Evolutionary conservation across 2,329 filamentous ascomycete genomes (phyloP).

Genomic region (Harringtonia aguacate): DNA sequence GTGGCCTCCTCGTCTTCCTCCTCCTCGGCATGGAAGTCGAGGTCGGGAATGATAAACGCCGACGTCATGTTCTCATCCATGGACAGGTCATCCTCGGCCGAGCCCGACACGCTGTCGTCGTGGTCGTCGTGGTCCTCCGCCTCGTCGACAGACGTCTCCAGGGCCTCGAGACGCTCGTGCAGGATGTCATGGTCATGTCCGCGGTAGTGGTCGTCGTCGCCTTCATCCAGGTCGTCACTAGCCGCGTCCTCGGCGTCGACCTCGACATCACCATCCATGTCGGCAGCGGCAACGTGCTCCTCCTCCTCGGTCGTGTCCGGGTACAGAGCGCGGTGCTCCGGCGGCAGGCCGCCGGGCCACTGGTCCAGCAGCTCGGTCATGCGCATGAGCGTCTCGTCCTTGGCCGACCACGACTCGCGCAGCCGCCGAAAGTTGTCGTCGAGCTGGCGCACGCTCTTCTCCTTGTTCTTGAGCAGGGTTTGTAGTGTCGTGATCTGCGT

Average conservation of each 20-base stretch:
- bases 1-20: not conserved
- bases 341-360: constrained; percentile 5
- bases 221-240: not conserved
- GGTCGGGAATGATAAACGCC: constrained; percentile 14
- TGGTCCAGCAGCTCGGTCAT: constrained; percentile 9
- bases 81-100: constrained; percentile 1
- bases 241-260: not conserved
- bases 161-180: no score
- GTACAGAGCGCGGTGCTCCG: constrained; percentile 3
- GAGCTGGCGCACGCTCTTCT: constrained; percentile 12
- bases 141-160: not conserved
- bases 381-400: constrained; percentile 8
- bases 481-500: not conserved
- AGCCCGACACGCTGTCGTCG: not conserved
- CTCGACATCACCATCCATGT: not conserved
- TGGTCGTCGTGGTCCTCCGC: not conserved
- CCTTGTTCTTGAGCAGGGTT: constrained; percentile 7
- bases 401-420: constrained; percentile 11
- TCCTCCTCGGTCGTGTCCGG: constrained; percentile 3
- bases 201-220: not conserved
- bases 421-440: constrained; percentile 13
- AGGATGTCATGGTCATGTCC: not conserved
- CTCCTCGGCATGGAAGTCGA: constrained; percentile 6
- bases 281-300: no score
- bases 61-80: constrained; percentile 16